These are phyloP conservation scores for Aspergillus indologenus DNA, from an alignment of 495 filamentous ascomycete species.

Conservation along the genomic window DNA sequence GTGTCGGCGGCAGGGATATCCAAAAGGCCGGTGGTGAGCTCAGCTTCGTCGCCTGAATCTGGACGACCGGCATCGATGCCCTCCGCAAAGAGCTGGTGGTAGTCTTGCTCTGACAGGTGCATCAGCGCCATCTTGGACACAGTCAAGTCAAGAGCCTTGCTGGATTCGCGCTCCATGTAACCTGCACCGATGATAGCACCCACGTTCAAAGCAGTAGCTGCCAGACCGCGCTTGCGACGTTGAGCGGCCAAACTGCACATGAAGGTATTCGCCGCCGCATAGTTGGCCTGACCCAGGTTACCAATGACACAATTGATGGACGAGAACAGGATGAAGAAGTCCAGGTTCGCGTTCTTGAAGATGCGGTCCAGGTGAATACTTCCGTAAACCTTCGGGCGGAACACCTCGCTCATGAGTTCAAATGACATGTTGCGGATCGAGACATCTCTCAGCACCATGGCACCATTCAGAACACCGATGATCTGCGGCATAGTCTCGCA, in stretches of 20 bases:
- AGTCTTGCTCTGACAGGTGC: constrained; percentile 56
- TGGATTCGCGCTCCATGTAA: too few species aligned
- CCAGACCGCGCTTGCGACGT: background rate
- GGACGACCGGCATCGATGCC: too few species aligned
- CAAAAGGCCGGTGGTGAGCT: too few species aligned
- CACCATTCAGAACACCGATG: constrained; percentile 49
- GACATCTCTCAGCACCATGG: constrained; percentile 55
- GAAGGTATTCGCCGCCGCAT: constrained; percentile 31
- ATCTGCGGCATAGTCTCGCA: constrained; percentile 34
- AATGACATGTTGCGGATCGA: constrained; percentile 46
- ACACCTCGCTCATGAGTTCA: constrained; percentile 34
- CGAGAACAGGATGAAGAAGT: constrained; percentile 12
- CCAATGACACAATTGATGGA: constrained; percentile 2
- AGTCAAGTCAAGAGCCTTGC: constrained; percentile 22
- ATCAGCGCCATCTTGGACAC: constrained; percentile 27
- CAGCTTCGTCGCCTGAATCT: too few species aligned
- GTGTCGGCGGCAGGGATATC: too few species aligned
- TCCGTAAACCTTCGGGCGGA: constrained; percentile 45
- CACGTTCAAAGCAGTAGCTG: constrained; percentile 40
- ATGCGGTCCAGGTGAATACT: constrained; percentile 4
- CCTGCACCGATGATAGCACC: constrained; percentile 49
- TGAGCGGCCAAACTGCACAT: background rate
- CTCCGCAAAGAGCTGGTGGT: constrained; percentile 60
- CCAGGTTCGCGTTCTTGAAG: background rate
- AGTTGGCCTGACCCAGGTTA: constrained; percentile 15